A percentile compares a stretch with the other conserved stretches of the same genome.
These are phyloP conservation scores for Amanita phalloides DNA, from an alignment of 768 basidiomycete genomes.

Conservation along the genomic window DNA sequence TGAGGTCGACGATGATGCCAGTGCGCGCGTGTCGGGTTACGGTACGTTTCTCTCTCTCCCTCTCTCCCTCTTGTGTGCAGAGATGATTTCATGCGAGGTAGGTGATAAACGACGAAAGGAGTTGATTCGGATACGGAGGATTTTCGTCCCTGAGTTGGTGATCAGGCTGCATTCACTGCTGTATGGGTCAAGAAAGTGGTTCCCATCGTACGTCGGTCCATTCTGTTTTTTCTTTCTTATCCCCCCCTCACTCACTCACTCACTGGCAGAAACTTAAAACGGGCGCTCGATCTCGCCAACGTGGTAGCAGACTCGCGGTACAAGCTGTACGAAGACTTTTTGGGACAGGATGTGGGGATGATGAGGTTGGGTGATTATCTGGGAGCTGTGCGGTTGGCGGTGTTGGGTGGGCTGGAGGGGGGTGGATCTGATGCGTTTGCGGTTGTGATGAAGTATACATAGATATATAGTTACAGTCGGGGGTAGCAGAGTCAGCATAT, in stretches of 20 bases:
- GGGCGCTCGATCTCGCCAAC: constrained; percentile 68
- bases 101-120: constrained; percentile 52
- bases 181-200: constrained; percentile 45
- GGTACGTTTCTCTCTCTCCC: background rate
- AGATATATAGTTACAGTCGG: too few relatives aligned
- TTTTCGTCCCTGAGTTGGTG: constrained; percentile 85
- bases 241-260: background rate
- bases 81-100: constrained; percentile 11
- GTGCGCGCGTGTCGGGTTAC: constrained; percentile 8
- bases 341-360: constrained; percentile 30
- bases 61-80: background rate
- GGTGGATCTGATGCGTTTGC: constrained; percentile 75
- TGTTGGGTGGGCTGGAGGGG: constrained; percentile 59
- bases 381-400: constrained; percentile 56
- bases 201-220: constrained; percentile 42
- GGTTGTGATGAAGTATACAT: constrained; percentile 15
- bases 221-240: background rate
- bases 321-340: constrained; percentile 79
- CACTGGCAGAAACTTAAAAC: constrained; percentile 56
- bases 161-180: constrained; percentile 74
- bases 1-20: constrained; percentile 30
- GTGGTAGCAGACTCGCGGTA: constrained; percentile 83
- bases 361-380: constrained; percentile 60
- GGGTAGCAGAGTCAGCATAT: too few relatives aligned
- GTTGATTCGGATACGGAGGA: constrained; percentile 72